Evolutionary conservation across 345 rosid genomes (phyloP).

Genomic region (Zanthoxylum bungeanum): DNA sequence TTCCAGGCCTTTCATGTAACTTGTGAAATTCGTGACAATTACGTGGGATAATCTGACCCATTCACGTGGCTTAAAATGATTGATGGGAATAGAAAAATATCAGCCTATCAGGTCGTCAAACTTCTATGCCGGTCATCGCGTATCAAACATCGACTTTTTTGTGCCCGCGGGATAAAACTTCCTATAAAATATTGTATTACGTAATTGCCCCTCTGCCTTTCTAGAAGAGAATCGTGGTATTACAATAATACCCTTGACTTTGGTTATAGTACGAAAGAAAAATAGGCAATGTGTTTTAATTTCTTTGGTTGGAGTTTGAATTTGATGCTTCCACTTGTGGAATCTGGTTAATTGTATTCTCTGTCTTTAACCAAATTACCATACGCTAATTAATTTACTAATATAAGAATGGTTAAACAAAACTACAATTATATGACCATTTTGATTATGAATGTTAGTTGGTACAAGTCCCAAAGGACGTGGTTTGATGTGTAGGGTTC

Average conservation of each 20-base stretch:
- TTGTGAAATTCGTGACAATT: background rate
- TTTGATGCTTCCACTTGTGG: too few relatives aligned
- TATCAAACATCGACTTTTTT: slow-evolving; percentile 14
- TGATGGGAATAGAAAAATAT: background rate
- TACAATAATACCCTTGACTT: background rate
- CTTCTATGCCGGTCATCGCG: slow-evolving; percentile 4
- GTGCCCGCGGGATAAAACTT: slow-evolving; percentile 19
- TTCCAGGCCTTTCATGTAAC: background rate
- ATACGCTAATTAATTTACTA: too few relatives aligned
- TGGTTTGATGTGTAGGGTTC: too few relatives aligned
- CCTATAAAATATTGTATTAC: background rate
- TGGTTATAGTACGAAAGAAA: too few relatives aligned
- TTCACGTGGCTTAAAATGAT: slow-evolving; percentile 15
- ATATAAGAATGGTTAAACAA: too few relatives aligned
- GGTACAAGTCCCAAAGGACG: too few relatives aligned
- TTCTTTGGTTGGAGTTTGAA: too few relatives aligned
- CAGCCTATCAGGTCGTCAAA: slow-evolving; percentile 19
- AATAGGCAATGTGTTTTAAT: too few relatives aligned
- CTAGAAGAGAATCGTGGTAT: background rate
- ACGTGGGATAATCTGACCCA: slow-evolving; percentile 17
- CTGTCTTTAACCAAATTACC: too few relatives aligned
- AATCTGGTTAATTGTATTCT: too few relatives aligned
- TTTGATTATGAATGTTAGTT: too few relatives aligned
- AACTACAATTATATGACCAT: too few relatives aligned
- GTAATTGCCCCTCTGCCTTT: slow-evolving; percentile 8